These are phyloP conservation scores for Backusella liffmaniae DNA, from an alignment of 192 early-diverging fungal species.

Conservation along the genomic window DNA sequence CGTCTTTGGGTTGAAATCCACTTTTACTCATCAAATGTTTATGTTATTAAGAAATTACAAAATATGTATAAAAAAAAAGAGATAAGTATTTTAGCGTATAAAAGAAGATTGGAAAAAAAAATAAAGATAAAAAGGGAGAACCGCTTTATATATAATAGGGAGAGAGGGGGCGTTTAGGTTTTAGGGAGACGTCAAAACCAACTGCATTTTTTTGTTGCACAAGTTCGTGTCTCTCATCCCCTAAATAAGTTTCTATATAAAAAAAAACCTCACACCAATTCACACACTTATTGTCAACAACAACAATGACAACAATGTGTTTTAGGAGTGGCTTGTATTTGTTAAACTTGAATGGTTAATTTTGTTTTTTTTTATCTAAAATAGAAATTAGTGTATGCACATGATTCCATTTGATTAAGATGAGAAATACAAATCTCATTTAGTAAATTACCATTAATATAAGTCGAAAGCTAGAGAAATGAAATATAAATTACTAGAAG, in stretches of 20 bases:
- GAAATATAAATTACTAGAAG: background rate
- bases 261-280: background rate
- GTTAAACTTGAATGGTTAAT: background rate
- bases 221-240: background rate
- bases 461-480: background rate
- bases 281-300: background rate
- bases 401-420: background rate
- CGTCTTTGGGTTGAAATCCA: constrained; percentile 14
- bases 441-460: background rate
- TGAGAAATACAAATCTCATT: background rate
- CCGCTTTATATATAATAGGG: background rate
- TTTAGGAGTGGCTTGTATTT: background rate
- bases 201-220: background rate
- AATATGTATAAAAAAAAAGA: background rate
- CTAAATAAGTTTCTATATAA: background rate
- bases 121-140: background rate
- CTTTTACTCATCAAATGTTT: constrained; percentile 2
- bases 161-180: constrained; percentile 1
- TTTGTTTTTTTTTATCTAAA: background rate
- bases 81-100: background rate
- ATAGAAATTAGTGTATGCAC: background rate
- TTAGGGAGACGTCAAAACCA: constrained; percentile 1
- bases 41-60: background rate
- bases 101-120: constrained; percentile 3
- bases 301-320: background rate